Percentiles rank a stretch among this genome's conserved stretches.
These are phyloP conservation scores for Aristolochia californica DNA, from an alignment of 164 flowering plant genomes.

Conservation along the genomic window DNA sequence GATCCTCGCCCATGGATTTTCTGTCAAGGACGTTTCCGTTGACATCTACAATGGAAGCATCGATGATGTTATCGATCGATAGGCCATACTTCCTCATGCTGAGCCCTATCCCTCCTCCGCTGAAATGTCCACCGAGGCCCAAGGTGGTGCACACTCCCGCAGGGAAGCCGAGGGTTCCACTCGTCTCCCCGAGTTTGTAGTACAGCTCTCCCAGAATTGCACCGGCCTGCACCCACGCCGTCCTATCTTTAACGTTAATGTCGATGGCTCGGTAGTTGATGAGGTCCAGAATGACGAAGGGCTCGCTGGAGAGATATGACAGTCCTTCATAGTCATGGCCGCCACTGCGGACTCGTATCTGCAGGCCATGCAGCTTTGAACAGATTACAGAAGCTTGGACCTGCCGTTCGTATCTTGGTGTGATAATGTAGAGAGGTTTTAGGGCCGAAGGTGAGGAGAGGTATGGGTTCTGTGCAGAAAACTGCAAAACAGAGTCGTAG, in stretches of 20 bases:
- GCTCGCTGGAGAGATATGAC: constrained; percentile 6
- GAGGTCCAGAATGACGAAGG: constrained; percentile 17
- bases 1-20: constrained; percentile 17
- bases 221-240: constrained; percentile 20
- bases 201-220: constrained; percentile 21
- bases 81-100: constrained; percentile 5
- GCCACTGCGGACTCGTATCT: constrained; percentile 14
- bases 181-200: constrained; percentile 8
- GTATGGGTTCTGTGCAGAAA: constrained; percentile 1
- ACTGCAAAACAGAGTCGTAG: neutral
- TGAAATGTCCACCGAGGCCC: constrained; percentile 8
- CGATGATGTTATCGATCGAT: constrained; percentile 11
- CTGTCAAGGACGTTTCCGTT: constrained; percentile 13
- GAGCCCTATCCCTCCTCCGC: constrained; percentile 1
- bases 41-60: constrained; percentile 11
- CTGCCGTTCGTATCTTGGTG: constrained; percentile 10
- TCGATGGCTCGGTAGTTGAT: constrained; percentile 10
- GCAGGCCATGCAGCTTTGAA: constrained; percentile 5
- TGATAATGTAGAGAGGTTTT: constrained; percentile 8
- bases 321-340: constrained; percentile 22
- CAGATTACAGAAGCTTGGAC: constrained; percentile 11
- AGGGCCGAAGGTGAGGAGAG: neutral
- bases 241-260: constrained; percentile 10
- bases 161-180: constrained; percentile 12
- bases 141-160: constrained; percentile 17